phyloP scores from a whole-genome alignment of 257 asterid genomes.

The Jasminum sambac region DNA sequence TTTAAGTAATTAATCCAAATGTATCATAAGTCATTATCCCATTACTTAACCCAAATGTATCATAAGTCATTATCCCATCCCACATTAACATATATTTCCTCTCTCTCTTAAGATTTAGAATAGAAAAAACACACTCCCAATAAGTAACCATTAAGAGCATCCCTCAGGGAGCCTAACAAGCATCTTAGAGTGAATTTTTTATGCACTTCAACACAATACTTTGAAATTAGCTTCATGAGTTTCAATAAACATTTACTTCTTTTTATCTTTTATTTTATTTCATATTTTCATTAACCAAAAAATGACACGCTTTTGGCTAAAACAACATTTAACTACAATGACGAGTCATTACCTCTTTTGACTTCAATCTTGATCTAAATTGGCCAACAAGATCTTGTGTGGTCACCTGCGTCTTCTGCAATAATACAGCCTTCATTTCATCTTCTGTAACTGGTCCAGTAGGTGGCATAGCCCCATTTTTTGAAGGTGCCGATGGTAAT shows the following conservation, averaged over 20 bases:
- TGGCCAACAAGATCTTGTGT: conserved; percentile 91
- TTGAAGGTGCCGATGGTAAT: conserved; percentile 49
- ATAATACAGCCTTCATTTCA: conserved; percentile 76
- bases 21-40: background rate
- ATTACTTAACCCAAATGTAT: background rate
- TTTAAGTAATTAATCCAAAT: conserved; percentile 5
- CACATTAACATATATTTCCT: background rate
- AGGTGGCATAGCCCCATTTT: conserved; percentile 44
- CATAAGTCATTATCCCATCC: background rate
- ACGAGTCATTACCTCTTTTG: conserved; percentile 61
- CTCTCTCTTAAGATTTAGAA: background rate
- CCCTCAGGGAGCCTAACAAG: too few species aligned
- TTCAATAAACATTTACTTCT: too few species aligned
- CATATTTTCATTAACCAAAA: too few species aligned
- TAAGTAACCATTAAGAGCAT: background rate
- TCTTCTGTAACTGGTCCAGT: conserved; percentile 89
- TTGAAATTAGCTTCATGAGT: too few species aligned
- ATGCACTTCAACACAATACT: too few species aligned
- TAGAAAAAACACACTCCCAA: background rate
- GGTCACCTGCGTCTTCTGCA: conserved; percentile 68
- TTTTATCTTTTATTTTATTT: too few species aligned
- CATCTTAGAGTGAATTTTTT: too few species aligned
- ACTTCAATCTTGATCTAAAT: conserved; percentile 78
- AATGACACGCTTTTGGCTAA: too few species aligned
- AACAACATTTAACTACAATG: too few species aligned